Evolutionary conservation across 2,329 filamentous ascomycete species (phyloP), one percentile per base, ranked within the genome.

Genomic region (Fusarium pseudoanthophilum): DNA sequence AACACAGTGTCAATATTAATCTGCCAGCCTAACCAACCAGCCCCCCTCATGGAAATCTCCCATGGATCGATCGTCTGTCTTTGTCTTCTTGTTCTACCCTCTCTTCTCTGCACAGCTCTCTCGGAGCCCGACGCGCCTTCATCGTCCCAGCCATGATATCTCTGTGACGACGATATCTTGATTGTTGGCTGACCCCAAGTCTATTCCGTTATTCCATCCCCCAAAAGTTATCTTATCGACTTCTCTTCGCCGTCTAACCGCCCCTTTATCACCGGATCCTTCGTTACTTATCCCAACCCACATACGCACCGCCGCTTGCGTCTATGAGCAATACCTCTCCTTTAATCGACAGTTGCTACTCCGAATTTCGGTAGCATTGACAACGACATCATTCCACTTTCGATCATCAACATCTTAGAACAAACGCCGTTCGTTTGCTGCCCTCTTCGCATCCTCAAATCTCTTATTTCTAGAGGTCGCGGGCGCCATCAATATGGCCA

Each of bases 401-500:
- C 53, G 15, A 60, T 24, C 45, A 57, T 40, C 26, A 45, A 34
- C 48, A 45, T 45, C 26, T 30, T 24, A n/a, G 42, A 59, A 56
- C 42, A 59, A 24, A 42, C 39, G 34, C 60, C 55, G 26, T 52
- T 51, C 49, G 42, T 48, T 72, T 42, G 16, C 42, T 57, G 45
- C 43, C 51, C 45, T 49, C 28, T 28, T 53, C 32, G 36, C 58
- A 45, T 60, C 40, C 37, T 43, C 62, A 61, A 48, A 28, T 51
- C 43, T 57, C 39, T 55, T 56, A 36, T 40, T 62, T 69, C 68
- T 74, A 75, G 72, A 32, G 79, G 76, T 76, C 70, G 78, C 74
- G 79, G 79, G 78, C 72, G 73, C 75, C 75, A 78, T 76, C 68
- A 45, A 75, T 20, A 89, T 89, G 88, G 85, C 87, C 77, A 84